Conservation (phyloP, 805 yeast species). For the Zygotorulaspora chibaensis region DNA sequence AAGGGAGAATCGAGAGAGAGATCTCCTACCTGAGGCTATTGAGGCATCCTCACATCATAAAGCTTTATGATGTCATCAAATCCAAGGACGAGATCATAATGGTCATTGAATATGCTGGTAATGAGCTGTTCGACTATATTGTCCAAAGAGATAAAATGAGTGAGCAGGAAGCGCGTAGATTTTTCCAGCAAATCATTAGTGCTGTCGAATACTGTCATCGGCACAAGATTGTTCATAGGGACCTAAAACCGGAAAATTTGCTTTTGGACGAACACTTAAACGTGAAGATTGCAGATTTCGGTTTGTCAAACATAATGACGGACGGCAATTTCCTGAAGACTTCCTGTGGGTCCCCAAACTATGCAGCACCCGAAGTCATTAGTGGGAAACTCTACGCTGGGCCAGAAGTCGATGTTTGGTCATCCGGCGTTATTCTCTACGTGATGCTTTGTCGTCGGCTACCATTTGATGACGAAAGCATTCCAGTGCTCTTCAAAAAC, state of each 20-base stretch:
- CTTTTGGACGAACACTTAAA: conserved; percentile 83
- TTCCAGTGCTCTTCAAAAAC: conserved; percentile 89
- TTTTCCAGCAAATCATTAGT: conserved; percentile 92
- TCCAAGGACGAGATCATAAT: conserved; percentile 92
- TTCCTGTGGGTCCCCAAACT: conserved; percentile 93
- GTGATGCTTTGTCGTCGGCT: conserved; percentile 95
- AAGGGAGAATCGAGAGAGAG: conserved; percentile 92
- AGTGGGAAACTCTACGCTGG: conserved; percentile 94
- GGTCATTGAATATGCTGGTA: conserved; percentile 97
- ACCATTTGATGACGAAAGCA: conserved; percentile 95
- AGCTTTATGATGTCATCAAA: conserved; percentile 90
- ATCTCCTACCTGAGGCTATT: conserved; percentile 81
- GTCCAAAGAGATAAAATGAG: conserved; percentile 91
- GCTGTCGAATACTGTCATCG: conserved; percentile 96
- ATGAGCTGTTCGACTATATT: conserved; percentile 90
- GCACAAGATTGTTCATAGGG: conserved; percentile 94
- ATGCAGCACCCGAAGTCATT: conserved; percentile 97
- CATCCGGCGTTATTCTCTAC: conserved; percentile 90
- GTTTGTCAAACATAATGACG: conserved; percentile 92
- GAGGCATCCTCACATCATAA: conserved; percentile 95
- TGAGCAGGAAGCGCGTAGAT: conserved; percentile 86
- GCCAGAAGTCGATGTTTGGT: conserved; percentile 98
- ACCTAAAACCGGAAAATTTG: conserved; percentile 91
- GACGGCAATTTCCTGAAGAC: conserved; percentile 95
- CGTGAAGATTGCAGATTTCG: conserved; percentile 95